Percentiles rank a stretch among this genome's conserved stretches.
phyloP scores from a whole-genome alignment of 805 yeast species.

The Pichia rugopelliculosa region DNA sequence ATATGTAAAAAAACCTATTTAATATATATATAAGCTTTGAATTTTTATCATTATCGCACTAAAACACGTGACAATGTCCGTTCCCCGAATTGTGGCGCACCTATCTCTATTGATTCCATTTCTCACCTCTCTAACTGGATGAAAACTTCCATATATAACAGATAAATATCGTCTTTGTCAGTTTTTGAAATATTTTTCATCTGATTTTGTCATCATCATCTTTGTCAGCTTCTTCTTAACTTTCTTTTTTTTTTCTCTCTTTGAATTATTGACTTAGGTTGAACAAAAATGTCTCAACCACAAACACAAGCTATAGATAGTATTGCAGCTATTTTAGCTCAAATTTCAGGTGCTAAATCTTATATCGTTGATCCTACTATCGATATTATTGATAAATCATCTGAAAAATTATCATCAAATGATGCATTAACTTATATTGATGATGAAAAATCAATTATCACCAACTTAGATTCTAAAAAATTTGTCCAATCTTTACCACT shows the following conservation, averaged over 20 bases:
- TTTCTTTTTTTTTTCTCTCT: neutral
- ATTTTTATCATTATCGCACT: too few species aligned
- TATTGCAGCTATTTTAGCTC: constrained; percentile 5
- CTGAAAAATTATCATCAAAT: constrained; percentile 30
- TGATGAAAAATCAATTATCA: constrained; percentile 27
- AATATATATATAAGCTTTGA: too few species aligned
- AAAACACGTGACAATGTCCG: too few species aligned
- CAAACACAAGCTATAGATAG: constrained; percentile 7
- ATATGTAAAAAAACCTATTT: too few species aligned
- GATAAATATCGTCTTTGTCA: too few species aligned
- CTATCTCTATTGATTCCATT: too few species aligned
- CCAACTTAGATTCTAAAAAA: constrained; percentile 37
- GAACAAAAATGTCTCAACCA: constrained; percentile 3
- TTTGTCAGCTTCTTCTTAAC: too few species aligned
- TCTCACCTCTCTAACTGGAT: too few species aligned
- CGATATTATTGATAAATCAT: neutral
- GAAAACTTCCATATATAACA: too few species aligned
- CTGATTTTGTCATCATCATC: too few species aligned
- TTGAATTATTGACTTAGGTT: neutral
- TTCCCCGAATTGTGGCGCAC: too few species aligned
- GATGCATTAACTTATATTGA: constrained; percentile 47
- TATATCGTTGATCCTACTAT: constrained; percentile 9
- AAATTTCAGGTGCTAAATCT: constrained; percentile 5
- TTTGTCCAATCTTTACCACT: constrained; percentile 56
- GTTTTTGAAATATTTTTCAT: too few species aligned